A percentile compares a stretch with the other conserved stretches of the same genome.
Conservation (phyloP, 1,139 yeast species). For the Nakaseomyces nivariensis region DNA sequence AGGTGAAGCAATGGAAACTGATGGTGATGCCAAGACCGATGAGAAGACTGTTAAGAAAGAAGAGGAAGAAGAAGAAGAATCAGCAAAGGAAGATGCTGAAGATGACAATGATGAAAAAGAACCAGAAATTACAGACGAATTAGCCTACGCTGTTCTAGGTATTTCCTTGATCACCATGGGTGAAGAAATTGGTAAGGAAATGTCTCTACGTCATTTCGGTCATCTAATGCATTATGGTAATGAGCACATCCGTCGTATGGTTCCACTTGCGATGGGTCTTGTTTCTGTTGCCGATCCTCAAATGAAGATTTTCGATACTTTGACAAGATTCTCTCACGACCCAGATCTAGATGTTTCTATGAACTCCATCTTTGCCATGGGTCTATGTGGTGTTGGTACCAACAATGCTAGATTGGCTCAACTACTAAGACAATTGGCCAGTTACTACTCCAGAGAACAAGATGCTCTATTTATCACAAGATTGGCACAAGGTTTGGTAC, state of each 20-base stretch:
- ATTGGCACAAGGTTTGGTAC: constrained; percentile 89
- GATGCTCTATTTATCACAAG: constrained; percentile 89
- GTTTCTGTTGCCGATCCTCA: constrained; percentile 91
- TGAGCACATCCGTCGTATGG: constrained; percentile 83
- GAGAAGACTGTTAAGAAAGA: constrained; percentile 17
- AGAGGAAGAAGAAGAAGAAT: constrained; percentile 26
- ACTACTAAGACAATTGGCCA: constrained; percentile 85
- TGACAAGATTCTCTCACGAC: constrained; percentile 94
- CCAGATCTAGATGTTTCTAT: constrained; percentile 90
- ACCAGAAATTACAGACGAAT: constrained; percentile 36
- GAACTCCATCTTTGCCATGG: constrained; percentile 94
- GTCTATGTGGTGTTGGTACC: constrained; percentile 96
- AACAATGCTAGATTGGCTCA: constrained; percentile 97
- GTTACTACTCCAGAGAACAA: constrained; percentile 83
- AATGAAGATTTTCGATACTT: constrained; percentile 93
- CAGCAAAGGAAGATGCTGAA: constrained; percentile 20
- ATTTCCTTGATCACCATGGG: constrained; percentile 95
- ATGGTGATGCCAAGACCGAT: constrained; percentile 11
- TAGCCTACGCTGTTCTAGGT: constrained; percentile 87
- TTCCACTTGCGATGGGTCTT: constrained; percentile 95
- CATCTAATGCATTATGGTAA: constrained; percentile 98
- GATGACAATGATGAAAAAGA: constrained; percentile 37
- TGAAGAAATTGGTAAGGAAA: constrained; percentile 95
- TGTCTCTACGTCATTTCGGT: constrained; percentile 94
- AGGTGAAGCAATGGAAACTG: constrained; percentile 19